A percentile compares a stretch with the other conserved stretches of the same genome.
Evolutionary conservation across 176 grass and related monocot species (phyloP).

Genomic region (Neostapfia colusana): DNA sequence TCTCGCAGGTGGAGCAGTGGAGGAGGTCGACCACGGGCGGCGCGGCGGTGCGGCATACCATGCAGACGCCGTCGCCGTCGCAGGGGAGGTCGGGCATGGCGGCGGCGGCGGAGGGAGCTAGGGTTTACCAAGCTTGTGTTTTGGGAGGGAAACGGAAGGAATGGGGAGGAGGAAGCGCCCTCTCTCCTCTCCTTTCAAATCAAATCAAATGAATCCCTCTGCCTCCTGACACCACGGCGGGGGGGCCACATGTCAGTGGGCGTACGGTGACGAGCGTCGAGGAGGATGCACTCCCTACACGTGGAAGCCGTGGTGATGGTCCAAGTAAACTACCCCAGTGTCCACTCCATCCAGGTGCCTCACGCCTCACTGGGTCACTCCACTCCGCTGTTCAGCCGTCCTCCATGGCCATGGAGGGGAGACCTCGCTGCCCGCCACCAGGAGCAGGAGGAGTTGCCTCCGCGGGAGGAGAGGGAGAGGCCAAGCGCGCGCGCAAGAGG

Average conservation of each 20-base stretch:
- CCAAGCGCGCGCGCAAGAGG: conserved; percentile 67
- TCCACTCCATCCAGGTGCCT: too few relatives aligned
- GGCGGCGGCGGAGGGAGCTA: conserved; percentile 33
- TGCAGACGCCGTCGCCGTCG: conserved; percentile 87
- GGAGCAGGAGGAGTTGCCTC: neutral
- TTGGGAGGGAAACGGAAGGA: neutral
- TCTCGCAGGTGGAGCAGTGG: conserved; percentile 69
- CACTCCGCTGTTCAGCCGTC: too few relatives aligned
- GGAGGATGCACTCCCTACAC: too few relatives aligned
- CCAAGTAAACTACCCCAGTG: too few relatives aligned
- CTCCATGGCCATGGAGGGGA: neutral
- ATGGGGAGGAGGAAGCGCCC: neutral
- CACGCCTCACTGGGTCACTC: too few relatives aligned
- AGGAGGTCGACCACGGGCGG: conserved; percentile 62
- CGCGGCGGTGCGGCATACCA: conserved; percentile 52
- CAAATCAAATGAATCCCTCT: too few relatives aligned
- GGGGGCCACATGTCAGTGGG: too few relatives aligned
- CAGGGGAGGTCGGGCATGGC: conserved; percentile 70
- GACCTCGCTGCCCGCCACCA: neutral
- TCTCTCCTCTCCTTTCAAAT: too few relatives aligned
- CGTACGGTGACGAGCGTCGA: too few relatives aligned
- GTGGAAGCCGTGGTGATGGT: too few relatives aligned
- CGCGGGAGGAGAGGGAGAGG: neutral
- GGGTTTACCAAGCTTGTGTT: conserved; percentile 18
- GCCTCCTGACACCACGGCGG: too few relatives aligned